Evolutionary conservation across 2,329 filamentous ascomycete genomes (phyloP).

Genomic region (Diaporthe vaccinii): DNA sequence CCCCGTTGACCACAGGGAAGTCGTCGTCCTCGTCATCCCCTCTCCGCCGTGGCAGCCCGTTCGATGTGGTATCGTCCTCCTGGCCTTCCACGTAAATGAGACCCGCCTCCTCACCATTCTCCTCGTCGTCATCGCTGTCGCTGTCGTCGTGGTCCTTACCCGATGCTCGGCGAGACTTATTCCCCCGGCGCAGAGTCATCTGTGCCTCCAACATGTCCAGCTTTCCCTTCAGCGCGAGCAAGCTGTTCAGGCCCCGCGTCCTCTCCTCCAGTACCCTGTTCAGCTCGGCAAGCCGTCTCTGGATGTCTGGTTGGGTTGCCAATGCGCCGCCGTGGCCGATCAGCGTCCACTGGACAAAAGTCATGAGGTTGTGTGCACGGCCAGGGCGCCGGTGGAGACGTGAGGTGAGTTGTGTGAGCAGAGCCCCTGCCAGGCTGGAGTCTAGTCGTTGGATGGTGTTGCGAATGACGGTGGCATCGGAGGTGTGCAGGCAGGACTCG

Average conservation of each 20-base stretch:
- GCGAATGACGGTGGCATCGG: slow-evolving; percentile 81
- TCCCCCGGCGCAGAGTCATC: slow-evolving; percentile 77
- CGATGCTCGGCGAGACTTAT: slow-evolving; percentile 61
- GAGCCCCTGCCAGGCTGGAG: slow-evolving; percentile 81
- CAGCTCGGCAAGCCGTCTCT: slow-evolving; percentile 82
- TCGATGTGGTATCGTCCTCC: slow-evolving; percentile 64
- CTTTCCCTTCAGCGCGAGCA: slow-evolving; percentile 93
- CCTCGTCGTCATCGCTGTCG: slow-evolving; percentile 63
- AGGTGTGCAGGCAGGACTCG: slow-evolving; percentile 90
- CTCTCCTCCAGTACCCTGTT: slow-evolving; percentile 91
- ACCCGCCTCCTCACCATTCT: slow-evolving; percentile 78
- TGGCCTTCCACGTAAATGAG: slow-evolving; percentile 91
- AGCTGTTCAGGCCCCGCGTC: slow-evolving; percentile 82
- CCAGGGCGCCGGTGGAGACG: slow-evolving; percentile 89
- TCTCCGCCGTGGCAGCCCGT: slow-evolving; percentile 55
- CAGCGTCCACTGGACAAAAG: slow-evolving; percentile 96
- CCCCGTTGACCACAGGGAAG: slow-evolving; percentile 66
- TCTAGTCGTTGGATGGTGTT: slow-evolving; percentile 93
- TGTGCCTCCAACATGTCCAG: slow-evolving; percentile 94
- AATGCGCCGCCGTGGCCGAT: slow-evolving; percentile 93
- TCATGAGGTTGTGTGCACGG: slow-evolving; percentile 89
- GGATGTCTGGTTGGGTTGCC: slow-evolving; percentile 85
- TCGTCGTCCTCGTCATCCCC: slow-evolving; percentile 71
- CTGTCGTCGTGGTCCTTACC: slow-evolving; percentile 68
- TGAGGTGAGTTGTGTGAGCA: slow-evolving; percentile 88